Conservation (phyloP, 129 eudicot species). For the Oenanthe sinensis region DNA sequence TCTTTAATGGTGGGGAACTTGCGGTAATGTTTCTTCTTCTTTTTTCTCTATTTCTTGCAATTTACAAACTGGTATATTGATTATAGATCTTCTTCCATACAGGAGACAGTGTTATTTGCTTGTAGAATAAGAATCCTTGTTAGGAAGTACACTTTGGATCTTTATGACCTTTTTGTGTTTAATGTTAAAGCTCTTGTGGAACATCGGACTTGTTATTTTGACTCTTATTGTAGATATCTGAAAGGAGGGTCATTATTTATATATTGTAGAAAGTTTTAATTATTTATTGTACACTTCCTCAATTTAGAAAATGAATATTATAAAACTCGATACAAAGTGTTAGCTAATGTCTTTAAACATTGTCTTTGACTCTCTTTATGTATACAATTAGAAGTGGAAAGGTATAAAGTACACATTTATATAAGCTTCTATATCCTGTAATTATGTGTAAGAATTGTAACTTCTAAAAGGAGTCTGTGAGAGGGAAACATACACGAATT, state of each 20-base stretch:
- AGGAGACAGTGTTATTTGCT: neutral
- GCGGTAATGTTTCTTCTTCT: conserved; percentile 3
- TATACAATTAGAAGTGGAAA: neutral
- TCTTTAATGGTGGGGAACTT: conserved; percentile 22
- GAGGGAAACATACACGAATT: neutral
- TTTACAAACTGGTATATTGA: neutral
- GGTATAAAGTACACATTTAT: neutral
- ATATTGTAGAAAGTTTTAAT: neutral
- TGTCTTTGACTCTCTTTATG: neutral
- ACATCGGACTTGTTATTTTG: neutral
- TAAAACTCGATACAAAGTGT: neutral
- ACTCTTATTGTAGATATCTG: no score
- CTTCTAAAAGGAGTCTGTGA: neutral
- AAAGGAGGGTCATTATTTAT: neutral
- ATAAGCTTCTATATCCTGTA: neutral
- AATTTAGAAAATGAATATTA: neutral
- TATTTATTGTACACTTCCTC: neutral
- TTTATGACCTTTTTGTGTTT: neutral
- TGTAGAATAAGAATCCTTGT: neutral
- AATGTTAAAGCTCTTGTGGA: neutral
- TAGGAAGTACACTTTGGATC: neutral
- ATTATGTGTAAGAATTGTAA: neutral
- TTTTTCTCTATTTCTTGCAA: neutral
- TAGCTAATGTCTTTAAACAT: neutral
- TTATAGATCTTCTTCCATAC: neutral